phyloP scores from a whole-genome alignment of 1,139 yeast species.

The Blastobotrys malaysiensis region DNA sequence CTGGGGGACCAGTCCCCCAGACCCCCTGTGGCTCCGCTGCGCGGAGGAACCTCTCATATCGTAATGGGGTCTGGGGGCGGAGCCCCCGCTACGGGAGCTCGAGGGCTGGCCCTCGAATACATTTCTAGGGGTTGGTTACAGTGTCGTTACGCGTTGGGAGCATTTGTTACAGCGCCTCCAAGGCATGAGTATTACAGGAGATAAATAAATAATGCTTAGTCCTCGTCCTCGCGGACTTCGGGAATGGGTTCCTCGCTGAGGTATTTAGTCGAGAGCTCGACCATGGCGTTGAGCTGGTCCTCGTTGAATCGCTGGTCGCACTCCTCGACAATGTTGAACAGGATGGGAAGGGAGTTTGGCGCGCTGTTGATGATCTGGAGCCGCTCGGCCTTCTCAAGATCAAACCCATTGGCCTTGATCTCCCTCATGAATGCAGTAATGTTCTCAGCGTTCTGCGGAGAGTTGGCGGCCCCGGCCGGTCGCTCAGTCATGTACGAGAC shows the following conservation, averaged over 20 bases:
- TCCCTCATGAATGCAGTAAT: slow-evolving; percentile 43
- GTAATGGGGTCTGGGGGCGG: too few relatives aligned
- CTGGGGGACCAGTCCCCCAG: background rate
- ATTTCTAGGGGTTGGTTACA: too few relatives aligned
- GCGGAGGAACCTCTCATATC: too few relatives aligned
- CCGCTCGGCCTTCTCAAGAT: slow-evolving; percentile 75
- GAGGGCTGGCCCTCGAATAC: too few relatives aligned
- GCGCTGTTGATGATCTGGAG: slow-evolving; percentile 76
- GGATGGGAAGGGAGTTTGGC: slow-evolving; percentile 72
- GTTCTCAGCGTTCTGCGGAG: slow-evolving; percentile 41
- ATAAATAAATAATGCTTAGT: slow-evolving; percentile 10
- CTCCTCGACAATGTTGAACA: slow-evolving; percentile 81
- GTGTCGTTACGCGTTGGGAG: too few relatives aligned
- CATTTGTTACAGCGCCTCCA: background rate
- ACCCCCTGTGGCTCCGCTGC: too few relatives aligned
- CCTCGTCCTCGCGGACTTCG: slow-evolving; percentile 16
- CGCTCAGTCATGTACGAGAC: slow-evolving; percentile 45
- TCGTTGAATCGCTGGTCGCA: slow-evolving; percentile 78
- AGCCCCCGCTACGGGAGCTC: too few relatives aligned
- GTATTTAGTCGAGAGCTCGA: slow-evolving; percentile 15
- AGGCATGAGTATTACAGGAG: too few relatives aligned
- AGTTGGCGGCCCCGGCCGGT: slow-evolving; percentile 37
- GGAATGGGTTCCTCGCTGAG: slow-evolving; percentile 24
- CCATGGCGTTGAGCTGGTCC: slow-evolving; percentile 37
- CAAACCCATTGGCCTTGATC: slow-evolving; percentile 49